Percentiles rank a stretch among this genome's conserved stretches.
Evolutionary conservation across 2,329 filamentous ascomycete genomes (phyloP).

Genomic region (Neopestalotiopsis sp.): DNA sequence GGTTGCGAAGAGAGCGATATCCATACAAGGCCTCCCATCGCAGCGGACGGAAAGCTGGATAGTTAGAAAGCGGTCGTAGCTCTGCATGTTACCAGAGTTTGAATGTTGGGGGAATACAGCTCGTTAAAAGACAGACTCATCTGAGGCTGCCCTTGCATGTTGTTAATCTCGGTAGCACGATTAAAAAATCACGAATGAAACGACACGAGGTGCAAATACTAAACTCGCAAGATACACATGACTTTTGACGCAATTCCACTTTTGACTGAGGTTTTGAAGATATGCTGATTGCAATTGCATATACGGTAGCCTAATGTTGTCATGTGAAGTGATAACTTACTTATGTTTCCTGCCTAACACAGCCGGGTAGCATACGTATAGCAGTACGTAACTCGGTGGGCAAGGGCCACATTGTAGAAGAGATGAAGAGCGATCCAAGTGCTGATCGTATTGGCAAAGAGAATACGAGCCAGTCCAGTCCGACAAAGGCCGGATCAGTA

Average conservation of each 20-base stretch:
- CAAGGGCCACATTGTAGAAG: background rate
- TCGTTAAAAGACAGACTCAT: background rate
- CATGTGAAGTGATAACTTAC: background rate
- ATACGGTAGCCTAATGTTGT: background rate
- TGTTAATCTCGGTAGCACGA: slow-evolving; percentile 5
- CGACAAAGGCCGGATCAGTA: background rate
- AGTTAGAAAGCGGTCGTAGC: background rate
- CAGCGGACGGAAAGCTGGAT: background rate
- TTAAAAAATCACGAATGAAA: slow-evolving; percentile 5
- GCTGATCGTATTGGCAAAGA: background rate
- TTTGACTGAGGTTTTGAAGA: background rate
- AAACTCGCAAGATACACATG: background rate
- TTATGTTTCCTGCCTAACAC: slow-evolving; percentile 9
- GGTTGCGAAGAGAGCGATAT: background rate
- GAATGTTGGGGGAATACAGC: background rate
- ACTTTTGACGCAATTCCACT: background rate
- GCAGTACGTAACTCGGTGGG: slow-evolving; percentile 6
- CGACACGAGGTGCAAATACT: background rate
- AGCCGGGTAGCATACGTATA: slow-evolving; percentile 15
- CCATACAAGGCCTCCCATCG: slow-evolving; percentile 2
- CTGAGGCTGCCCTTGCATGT: background rate
- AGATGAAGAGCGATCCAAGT: background rate
- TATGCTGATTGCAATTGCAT: background rate
- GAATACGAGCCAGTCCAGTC: background rate
- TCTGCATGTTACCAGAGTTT: background rate